A percentile compares a stretch with the other conserved stretches of the same genome.
Conservation (phyloP, 2,329 filamentous ascomycete species). For the Exserohilum rostratum region DNA sequence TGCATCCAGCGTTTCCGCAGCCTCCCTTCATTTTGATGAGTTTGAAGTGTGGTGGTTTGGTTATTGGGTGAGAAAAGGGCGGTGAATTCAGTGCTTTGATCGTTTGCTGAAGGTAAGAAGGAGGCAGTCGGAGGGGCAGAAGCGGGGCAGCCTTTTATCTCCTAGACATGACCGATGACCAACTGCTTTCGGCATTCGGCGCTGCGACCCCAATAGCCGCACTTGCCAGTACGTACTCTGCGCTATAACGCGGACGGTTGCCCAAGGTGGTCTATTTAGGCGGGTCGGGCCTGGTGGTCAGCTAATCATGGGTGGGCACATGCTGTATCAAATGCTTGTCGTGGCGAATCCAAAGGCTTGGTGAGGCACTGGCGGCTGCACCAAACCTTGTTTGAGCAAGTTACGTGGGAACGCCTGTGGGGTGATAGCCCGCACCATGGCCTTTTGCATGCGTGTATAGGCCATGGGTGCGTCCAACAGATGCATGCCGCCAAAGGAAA, state of each 20-base stretch:
- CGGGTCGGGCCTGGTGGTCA: conserved; percentile 3
- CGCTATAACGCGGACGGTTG: not conserved
- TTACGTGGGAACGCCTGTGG: conserved; percentile 27
- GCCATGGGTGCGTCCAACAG: conserved; percentile 6
- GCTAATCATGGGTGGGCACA: conserved; percentile 10
- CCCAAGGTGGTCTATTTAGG: conserved; percentile 10
- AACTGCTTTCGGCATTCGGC: conserved; percentile 18
- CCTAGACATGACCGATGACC: conserved; percentile 9
- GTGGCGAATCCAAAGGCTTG: conserved; percentile 15
- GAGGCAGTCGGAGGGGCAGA: conserved; percentile 16
- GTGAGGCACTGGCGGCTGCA: conserved; percentile 14
- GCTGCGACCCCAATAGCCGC: conserved; percentile 26
- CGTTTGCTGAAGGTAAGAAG: conserved; percentile 12
- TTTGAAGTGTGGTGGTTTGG: conserved; percentile 10
- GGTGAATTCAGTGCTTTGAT: conserved; percentile 12
- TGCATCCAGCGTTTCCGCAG: conserved; percentile 44
- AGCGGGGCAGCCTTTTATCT: conserved; percentile 26
- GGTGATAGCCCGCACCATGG: not conserved
- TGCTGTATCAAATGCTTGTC: conserved; percentile 8
- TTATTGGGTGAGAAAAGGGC: conserved; percentile 6
- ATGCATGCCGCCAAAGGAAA: not conserved
- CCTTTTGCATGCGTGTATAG: conserved; percentile 3
- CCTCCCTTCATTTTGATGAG: conserved; percentile 40
- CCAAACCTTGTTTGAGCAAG: conserved; percentile 30
- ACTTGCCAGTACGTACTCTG: conserved; percentile 11